Percentiles rank a stretch among this genome's conserved stretches.
Conservation (phyloP, 2,329 filamentous ascomycete genomes). For the Rhynchosporium agropyri region DNA sequence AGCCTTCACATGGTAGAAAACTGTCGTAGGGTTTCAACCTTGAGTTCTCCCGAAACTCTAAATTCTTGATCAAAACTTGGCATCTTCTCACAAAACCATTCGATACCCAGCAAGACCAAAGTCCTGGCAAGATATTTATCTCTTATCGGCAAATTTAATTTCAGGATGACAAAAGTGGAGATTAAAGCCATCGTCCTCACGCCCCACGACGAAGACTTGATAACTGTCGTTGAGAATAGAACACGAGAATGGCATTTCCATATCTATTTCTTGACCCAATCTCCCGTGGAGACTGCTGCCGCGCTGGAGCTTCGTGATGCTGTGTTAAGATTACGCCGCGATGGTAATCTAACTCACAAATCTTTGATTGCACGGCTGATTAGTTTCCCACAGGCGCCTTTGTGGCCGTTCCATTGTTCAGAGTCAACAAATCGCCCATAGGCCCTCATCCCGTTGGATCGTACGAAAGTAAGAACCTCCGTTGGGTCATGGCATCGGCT, state of each 20-base stretch:
- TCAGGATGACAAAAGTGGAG: conserved; percentile 14
- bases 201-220: conserved; percentile 13
- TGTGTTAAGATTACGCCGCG: conserved; percentile 18
- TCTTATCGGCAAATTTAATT: background rate
- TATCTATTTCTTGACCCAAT: conserved; percentile 22
- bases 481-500: background rate
- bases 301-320: conserved; percentile 21
- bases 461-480: conserved; percentile 15
- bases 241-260: conserved; percentile 21
- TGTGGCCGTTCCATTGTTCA: conserved; percentile 17
- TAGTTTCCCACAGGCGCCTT: conserved; percentile 13
- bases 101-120: too few species aligned
- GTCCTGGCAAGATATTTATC: background rate
- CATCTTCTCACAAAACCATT: background rate
- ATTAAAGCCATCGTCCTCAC: background rate
- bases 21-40: too few species aligned
- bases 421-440: conserved; percentile 19
- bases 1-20: background rate
- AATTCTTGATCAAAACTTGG: too few species aligned
- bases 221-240: conserved; percentile 16
- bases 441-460: conserved; percentile 20
- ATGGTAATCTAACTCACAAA: conserved; percentile 11
- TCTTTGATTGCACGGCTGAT: background rate
- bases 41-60: too few species aligned
- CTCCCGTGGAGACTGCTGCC: conserved; percentile 15